phyloP scores from a whole-genome alignment of 2,329 filamentous ascomycete species.

The Ceratocystis papillata region DNA sequence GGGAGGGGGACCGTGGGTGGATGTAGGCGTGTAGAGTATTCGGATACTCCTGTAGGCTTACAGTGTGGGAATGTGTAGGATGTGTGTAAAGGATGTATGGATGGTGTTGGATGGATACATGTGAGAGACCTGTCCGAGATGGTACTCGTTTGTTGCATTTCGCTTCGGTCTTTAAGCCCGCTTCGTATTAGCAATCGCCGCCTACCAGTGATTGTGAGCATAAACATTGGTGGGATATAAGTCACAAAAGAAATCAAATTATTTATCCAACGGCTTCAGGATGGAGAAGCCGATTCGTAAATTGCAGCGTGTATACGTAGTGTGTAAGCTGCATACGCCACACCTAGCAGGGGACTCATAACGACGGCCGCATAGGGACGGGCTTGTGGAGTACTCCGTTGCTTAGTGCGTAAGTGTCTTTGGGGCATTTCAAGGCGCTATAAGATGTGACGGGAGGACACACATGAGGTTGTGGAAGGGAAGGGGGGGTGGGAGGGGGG shows the following conservation, averaged over 20 bases:
- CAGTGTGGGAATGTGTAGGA: neutral
- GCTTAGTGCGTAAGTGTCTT: neutral
- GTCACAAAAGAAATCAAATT: neutral
- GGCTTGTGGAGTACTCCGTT: neutral
- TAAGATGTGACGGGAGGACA: neutral
- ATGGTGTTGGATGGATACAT: neutral
- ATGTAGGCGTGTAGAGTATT: neutral
- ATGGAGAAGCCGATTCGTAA: neutral
- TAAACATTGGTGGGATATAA: neutral
- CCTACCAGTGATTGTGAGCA: neutral
- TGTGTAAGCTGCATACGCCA: neutral
- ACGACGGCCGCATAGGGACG: neutral
- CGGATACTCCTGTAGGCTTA: neutral
- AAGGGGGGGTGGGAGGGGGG: neutral
- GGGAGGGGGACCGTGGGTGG: neutral
- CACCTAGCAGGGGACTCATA: neutral
- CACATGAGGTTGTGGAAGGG: neutral
- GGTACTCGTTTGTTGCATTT: neutral
- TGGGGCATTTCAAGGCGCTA: neutral
- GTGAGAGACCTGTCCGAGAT: neutral
- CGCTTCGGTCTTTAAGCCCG: neutral
- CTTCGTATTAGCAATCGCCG: neutral
- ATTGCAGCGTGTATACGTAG: neutral
- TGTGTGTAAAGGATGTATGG: neutral
- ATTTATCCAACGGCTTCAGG: neutral